A percentile compares a stretch with the other conserved stretches of the same genome.
Conservation (phyloP, 2,329 filamentous ascomycete species). For the Fusarium sp. region DNA sequence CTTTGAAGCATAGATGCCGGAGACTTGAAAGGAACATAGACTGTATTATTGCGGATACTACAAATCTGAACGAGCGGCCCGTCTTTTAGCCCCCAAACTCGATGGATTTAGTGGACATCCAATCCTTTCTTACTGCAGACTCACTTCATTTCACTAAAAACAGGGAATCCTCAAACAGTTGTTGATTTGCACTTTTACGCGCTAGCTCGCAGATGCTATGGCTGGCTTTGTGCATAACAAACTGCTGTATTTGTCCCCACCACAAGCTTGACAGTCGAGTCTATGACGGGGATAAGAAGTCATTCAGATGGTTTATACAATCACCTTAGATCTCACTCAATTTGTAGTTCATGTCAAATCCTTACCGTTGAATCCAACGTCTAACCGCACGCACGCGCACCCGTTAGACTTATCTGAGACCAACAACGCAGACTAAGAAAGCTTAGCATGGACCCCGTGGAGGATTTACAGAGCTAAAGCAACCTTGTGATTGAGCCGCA, state of each 20-base stretch:
- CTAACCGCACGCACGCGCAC: not conserved
- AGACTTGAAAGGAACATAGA: not conserved
- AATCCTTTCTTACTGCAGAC: not conserved
- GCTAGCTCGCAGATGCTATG: too few relatives aligned
- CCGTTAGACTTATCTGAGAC: not conserved
- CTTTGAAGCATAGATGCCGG: not conserved
- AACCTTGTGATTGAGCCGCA: slow-evolving; percentile 4
- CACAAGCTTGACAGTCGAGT: not conserved
- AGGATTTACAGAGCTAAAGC: slow-evolving; percentile 1
- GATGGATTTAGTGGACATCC: not conserved
- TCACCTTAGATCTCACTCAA: too few relatives aligned
- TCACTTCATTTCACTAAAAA: not conserved
- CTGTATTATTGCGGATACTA: too few relatives aligned
- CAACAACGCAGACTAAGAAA: not conserved
- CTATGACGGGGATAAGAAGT: not conserved
- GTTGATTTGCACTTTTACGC: not conserved
- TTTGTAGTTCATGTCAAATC: not conserved
- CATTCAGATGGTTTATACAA: not conserved
- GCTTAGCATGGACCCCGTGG: not conserved
- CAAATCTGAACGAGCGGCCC: not conserved
- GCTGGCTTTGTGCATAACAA: too few relatives aligned
- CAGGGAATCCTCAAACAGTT: not conserved
- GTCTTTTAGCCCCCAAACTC: not conserved
- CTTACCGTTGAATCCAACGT: not conserved
- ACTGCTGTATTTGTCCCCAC: not conserved